Percentiles rank a stretch among this genome's conserved stretches.
These are phyloP conservation scores for Linum usitatissimum DNA, from an alignment of 345 rosid genomes.

Conservation along the genomic window DNA sequence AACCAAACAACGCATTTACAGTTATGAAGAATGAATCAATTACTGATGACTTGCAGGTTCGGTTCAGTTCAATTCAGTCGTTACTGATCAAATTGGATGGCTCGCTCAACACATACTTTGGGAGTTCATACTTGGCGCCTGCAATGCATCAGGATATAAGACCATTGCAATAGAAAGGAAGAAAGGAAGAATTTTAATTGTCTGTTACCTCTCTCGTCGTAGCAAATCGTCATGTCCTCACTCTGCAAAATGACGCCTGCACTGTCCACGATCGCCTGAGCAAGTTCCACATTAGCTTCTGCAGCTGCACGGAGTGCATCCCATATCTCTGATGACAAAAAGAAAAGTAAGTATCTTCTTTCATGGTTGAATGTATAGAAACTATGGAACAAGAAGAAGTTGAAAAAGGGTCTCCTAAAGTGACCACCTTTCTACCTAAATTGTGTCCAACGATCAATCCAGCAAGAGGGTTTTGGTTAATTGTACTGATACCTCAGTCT, in stretches of 20 bases:
- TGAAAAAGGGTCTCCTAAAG: no score
- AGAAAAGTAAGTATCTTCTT: neutral
- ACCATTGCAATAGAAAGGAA: neutral
- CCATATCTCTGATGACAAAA: constrained; percentile 52
- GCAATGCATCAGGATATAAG: constrained; percentile 8
- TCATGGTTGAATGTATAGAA: neutral
- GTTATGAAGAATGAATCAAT: no score
- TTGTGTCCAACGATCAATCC: no score
- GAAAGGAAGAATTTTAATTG: neutral
- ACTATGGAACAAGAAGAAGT: no score
- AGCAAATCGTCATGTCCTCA: constrained; percentile 67
- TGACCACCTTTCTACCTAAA: no score
- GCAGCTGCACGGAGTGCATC: constrained; percentile 84
- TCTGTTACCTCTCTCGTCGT: constrained; percentile 66
- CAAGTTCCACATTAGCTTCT: constrained; percentile 47
- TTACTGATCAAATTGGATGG: constrained; percentile 61
- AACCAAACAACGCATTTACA: no score
- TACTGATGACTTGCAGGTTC: no score
- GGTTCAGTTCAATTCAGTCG: neutral
- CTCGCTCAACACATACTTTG: constrained; percentile 67
- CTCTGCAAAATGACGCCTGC: constrained; percentile 69
- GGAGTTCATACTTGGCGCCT: constrained; percentile 83
- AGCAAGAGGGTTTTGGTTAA: no score
- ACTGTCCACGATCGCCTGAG: constrained; percentile 68
- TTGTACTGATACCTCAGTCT: no score